phyloP scores from a whole-genome alignment of 2,329 filamentous ascomycete genomes.

The Penicillium crustosum region DNA sequence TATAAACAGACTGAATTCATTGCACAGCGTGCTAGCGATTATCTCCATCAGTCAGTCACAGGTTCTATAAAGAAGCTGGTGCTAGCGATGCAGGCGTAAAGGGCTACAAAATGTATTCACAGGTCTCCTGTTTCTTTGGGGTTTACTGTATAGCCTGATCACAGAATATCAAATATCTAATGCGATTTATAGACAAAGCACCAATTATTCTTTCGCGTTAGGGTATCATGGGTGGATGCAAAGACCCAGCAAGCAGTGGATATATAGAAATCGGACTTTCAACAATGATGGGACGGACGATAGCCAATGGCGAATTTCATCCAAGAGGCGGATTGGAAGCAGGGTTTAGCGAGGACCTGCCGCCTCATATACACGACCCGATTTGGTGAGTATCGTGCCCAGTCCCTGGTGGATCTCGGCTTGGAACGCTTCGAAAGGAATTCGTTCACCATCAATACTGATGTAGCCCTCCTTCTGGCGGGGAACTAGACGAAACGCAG shows the following conservation, averaged over 20 bases:
- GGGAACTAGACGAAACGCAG: slow-evolving; percentile 83
- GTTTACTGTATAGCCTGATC: slow-evolving; percentile 13
- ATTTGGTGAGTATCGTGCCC: slow-evolving; percentile 79
- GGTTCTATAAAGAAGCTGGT: background rate
- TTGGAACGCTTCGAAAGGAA: slow-evolving; percentile 88
- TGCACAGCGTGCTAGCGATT: slow-evolving; percentile 14
- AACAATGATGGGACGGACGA: background rate
- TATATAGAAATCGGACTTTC: slow-evolving; percentile 8
- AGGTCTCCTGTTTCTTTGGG: slow-evolving; percentile 9
- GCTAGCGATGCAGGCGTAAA: background rate
- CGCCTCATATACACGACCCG: slow-evolving; percentile 68
- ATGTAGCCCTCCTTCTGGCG: slow-evolving; percentile 75
- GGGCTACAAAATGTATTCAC: slow-evolving; percentile 3
- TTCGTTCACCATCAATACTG: slow-evolving; percentile 86
- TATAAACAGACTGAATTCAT: slow-evolving; percentile 12
- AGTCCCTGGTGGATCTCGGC: slow-evolving; percentile 81
- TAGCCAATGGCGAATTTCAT: background rate
- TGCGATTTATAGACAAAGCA: slow-evolving; percentile 15
- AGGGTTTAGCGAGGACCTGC: slow-evolving; percentile 34
- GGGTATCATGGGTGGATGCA: slow-evolving; percentile 37
- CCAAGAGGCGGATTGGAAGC: background rate
- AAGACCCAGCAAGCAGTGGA: slow-evolving; percentile 17
- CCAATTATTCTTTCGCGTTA: slow-evolving; percentile 24
- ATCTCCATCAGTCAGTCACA: background rate
- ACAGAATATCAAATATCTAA: slow-evolving; percentile 8